Conservation (phyloP, 1,139 yeast species). For the Debaryomycetaceae sp. region DNA sequence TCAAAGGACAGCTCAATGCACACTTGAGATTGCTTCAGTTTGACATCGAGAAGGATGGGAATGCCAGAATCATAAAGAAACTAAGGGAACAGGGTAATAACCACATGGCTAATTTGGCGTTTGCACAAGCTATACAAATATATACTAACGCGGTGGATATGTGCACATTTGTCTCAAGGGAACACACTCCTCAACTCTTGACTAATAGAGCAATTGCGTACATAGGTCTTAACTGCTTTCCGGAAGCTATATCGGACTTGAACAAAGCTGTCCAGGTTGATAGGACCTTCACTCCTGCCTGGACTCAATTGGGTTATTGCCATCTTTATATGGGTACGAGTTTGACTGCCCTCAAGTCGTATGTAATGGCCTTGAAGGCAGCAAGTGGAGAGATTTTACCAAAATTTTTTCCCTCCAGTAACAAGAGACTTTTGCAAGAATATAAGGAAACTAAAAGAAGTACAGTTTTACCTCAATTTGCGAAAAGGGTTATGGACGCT, state of each 20-base stretch:
- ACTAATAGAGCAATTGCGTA: conserved; percentile 44
- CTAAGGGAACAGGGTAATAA: conserved; percentile 44
- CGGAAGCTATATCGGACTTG: conserved; percentile 40
- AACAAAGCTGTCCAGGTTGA: conserved; percentile 31
- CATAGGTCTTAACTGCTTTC: conserved; percentile 42
- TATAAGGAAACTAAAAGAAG: conserved; percentile 21
- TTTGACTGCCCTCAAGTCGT: conserved; percentile 32
- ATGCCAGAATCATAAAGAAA: conserved; percentile 11
- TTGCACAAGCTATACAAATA: conserved; percentile 40
- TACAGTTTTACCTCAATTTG: conserved; percentile 37
- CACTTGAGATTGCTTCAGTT: conserved; percentile 4
- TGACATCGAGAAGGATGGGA: conserved; percentile 1
- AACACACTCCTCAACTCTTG: conserved; percentile 30
- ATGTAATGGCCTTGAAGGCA: conserved; percentile 29
- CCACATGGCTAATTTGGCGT: conserved; percentile 34
- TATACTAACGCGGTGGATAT: conserved; percentile 38
- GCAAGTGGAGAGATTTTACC: conserved; percentile 34
- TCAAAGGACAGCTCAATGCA: conserved; percentile 4
- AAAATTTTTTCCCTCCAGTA: conserved; percentile 16
- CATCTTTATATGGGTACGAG: conserved; percentile 42
- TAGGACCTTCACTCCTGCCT: conserved; percentile 38
- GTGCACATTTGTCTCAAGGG: conserved; percentile 13
- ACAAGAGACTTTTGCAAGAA: conserved; percentile 10
- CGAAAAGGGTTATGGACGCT: conserved; percentile 35
- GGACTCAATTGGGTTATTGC: conserved; percentile 48